Base-by-base conservation (phyloP, 139 green algal genomes). In the Auxenochlorella pyrenoidosa region DNA sequence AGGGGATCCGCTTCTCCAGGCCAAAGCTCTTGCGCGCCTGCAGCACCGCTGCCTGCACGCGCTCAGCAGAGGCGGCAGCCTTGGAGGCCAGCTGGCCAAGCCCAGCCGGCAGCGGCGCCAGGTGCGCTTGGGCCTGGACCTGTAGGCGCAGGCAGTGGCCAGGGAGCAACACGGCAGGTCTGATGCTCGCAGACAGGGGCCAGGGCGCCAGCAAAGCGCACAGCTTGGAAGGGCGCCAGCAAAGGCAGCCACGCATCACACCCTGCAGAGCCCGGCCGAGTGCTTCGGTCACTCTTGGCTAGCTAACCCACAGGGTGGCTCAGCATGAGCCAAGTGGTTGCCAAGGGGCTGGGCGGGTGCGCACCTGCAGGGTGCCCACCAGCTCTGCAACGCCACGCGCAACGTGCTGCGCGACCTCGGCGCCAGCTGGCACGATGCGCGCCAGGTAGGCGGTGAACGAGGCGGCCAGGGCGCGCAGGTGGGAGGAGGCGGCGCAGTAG, bases 21-120 rank as follows among this genome's bases (percentile, higher is more conserved):
- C 78, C 80, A 43, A 85, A 43, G 40, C 40, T 66, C 80, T 85
- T 85, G 63, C 80, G 60, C 1, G 80, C 60, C 40, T 43, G 63
- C 60, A 60, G 63, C 40, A 41, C 80, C 2, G 80, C 80, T 40
- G 41, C 30, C 60, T 59, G 38, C 63, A 63, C 80, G 4, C 41
- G 59, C 40, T 76, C 40, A 30, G 28, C 36, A 26, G 32, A 63
- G 28, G 40, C 63, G 40, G 40, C 63, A 18, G 40, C 63, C 13
- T 41, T 28, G 34, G 13, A 12, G 24, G 60, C 63, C 80, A 85
- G 80, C 41, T 66, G 63, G 40, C 59, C 63, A 63, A 32, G 22
- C 40, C 63, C 80, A 75, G 80, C 13, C 15, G 80, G 80, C 63
- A 82, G 76, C n/a, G 76, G 26, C 28, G 24, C 32, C 66, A 65